phyloP scores from a whole-genome alignment of 768 basidiomycete genomes.

The Dacryopinax primogenitus region DNA sequence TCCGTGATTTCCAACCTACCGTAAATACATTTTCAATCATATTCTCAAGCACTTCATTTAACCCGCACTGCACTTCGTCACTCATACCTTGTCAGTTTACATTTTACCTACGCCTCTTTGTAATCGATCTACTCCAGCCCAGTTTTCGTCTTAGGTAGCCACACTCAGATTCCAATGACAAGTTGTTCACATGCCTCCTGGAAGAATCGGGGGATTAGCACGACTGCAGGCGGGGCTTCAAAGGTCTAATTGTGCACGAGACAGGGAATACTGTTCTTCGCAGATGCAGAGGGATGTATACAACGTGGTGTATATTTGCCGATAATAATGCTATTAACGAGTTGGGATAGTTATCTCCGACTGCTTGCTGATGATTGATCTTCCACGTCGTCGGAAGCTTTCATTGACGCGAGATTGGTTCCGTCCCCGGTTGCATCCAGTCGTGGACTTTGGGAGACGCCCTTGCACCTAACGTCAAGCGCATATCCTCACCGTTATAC shows the following conservation, averaged over 20 bases:
- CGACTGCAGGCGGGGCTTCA: no score
- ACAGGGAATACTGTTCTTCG: no score
- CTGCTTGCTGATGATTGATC: no score
- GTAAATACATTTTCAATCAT: no score
- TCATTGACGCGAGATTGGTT: background rate
- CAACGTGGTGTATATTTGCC: no score
- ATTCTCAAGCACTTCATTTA: background rate
- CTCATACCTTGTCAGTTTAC: constrained; percentile 17
- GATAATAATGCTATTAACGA: no score
- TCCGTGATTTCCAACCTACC: background rate
- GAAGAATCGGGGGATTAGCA: background rate
- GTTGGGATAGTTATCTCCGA: no score
- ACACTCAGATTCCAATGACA: background rate
- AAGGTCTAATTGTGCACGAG: no score
- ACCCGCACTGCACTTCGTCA: background rate
- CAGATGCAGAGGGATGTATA: no score
- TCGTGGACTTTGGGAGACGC: background rate
- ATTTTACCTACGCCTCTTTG: constrained; percentile 18
- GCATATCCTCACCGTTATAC: background rate
- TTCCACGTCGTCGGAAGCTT: background rate
- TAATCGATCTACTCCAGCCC: constrained; percentile 25
- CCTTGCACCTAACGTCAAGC: background rate
- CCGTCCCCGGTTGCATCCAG: background rate
- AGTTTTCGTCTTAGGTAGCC: constrained; percentile 21
- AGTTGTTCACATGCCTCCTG: background rate